Percentiles rank a stretch among this genome's conserved stretches.
phyloP scores from a whole-genome alignment of 768 basidiomycete genomes.

The Rhizopogon vinicolor region DNA sequence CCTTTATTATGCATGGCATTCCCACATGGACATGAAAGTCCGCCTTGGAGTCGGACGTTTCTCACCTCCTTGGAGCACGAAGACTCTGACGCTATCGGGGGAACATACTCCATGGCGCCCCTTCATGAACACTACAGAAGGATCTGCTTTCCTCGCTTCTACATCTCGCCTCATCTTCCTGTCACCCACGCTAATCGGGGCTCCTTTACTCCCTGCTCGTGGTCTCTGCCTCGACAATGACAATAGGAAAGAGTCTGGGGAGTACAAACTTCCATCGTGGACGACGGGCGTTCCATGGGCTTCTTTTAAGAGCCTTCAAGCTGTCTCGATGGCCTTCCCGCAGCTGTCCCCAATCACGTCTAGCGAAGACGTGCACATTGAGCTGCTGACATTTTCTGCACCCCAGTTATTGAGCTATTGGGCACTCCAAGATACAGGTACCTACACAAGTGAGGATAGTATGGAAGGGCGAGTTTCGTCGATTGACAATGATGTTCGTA shows the following conservation, averaged over 20 bases:
- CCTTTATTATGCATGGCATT: conserved; percentile 11
- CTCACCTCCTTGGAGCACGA: conserved; percentile 16
- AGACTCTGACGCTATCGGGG: conserved; percentile 28
- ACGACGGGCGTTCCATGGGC: conserved; percentile 24
- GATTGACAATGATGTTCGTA: not conserved
- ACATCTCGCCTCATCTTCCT: conserved; percentile 32
- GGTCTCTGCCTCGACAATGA: not conserved
- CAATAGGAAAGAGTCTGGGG: too few species aligned
- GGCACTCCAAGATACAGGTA: not conserved
- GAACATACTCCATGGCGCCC: conserved; percentile 24
- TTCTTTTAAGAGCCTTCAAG: conserved; percentile 23
- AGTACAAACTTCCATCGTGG: conserved; percentile 11
- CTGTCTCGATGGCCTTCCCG: not conserved
- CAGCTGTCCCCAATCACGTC: too few species aligned
- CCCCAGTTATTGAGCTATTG: not conserved
- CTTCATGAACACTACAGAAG: conserved; percentile 24
- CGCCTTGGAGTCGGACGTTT: conserved; percentile 9
- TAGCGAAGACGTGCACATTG: not conserved
- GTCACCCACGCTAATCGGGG: not conserved
- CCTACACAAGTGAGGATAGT: not conserved
- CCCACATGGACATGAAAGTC: too few species aligned
- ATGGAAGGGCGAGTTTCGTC: not conserved
- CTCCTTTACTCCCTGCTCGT: not conserved
- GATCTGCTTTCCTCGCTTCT: conserved; percentile 29
- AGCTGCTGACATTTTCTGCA: not conserved